phyloP scores from a whole-genome alignment of 495 filamentous ascomycete genomes.

The Penicillium ochrochloron region DNA sequence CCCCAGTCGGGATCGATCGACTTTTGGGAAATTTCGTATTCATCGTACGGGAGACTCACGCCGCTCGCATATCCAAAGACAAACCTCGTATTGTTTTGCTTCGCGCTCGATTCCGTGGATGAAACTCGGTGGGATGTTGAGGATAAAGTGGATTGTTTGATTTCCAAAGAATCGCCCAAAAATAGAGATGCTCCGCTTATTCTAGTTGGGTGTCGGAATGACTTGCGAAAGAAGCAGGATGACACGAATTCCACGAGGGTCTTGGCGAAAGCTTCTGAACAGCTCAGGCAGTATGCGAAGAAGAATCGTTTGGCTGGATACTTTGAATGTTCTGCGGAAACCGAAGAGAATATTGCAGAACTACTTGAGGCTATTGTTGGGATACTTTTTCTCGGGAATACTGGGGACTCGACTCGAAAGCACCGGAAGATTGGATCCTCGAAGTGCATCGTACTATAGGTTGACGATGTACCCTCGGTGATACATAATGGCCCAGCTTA shows the following conservation, averaged over 20 bases:
- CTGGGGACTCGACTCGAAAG: neutral
- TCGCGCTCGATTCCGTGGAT: neutral
- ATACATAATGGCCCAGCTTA: neutral
- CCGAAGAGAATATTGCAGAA: neutral
- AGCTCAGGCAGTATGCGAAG: neutral
- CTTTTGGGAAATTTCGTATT: neutral
- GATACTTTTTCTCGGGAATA: neutral
- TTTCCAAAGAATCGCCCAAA: neutral
- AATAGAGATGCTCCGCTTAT: neutral
- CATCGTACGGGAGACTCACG: neutral
- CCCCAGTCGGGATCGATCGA: neutral
- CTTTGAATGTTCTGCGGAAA: neutral
- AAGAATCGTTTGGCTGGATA: neutral
- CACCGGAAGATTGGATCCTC: neutral
- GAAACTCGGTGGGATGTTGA: neutral
- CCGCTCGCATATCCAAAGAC: neutral
- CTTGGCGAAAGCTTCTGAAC: neutral
- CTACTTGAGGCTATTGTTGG: neutral
- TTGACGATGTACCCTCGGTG: neutral
- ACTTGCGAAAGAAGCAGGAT: neutral
- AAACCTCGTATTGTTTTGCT: neutral
- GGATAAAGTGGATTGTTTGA: neutral
- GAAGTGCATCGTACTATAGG: neutral
- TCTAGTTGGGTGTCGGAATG: neutral
- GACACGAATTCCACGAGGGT: no score